These are phyloP conservation scores for Beauveria rudraprayagi DNA, from an alignment of 2,329 filamentous ascomycete genomes.

Conservation along the genomic window DNA sequence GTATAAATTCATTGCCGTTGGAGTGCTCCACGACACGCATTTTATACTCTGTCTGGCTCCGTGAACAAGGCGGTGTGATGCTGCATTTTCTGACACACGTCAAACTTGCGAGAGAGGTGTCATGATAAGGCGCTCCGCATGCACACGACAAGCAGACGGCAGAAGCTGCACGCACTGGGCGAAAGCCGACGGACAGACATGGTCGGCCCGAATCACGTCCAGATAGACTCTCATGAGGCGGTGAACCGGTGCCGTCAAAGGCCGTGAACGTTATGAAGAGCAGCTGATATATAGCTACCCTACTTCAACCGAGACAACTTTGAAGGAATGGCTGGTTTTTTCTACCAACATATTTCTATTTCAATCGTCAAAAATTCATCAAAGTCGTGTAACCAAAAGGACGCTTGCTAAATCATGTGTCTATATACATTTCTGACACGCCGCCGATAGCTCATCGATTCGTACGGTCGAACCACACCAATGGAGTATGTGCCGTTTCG, in stretches of 20 bases:
- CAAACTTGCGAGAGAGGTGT: constrained; percentile 35
- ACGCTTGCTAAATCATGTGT: no score
- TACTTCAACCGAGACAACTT: background rate
- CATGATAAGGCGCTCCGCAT: constrained; percentile 39
- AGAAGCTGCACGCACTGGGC: constrained; percentile 32
- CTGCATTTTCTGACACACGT: constrained; percentile 17
- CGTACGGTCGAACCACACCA: constrained; percentile 3
- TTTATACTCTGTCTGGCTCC: background rate
- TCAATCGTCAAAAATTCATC: background rate
- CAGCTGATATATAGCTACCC: background rate
- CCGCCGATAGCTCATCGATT: background rate
- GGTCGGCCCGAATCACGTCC: constrained; percentile 29
- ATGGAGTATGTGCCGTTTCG: background rate
- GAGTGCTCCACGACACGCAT: no score
- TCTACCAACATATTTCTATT: background rate
- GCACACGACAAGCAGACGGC: constrained; percentile 30
- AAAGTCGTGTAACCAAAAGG: no score
- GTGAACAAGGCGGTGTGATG: background rate
- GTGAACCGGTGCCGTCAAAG: background rate
- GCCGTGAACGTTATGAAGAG: background rate
- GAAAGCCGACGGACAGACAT: constrained; percentile 32
- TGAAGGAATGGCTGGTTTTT: background rate
- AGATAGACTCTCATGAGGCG: background rate
- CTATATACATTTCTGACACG: background rate
- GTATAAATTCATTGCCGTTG: no score